Percentiles rank a stretch among this genome's conserved stretches.
Conservation (phyloP, 768 basidiomycete genomes). For the Tremella fuciformis region DNA sequence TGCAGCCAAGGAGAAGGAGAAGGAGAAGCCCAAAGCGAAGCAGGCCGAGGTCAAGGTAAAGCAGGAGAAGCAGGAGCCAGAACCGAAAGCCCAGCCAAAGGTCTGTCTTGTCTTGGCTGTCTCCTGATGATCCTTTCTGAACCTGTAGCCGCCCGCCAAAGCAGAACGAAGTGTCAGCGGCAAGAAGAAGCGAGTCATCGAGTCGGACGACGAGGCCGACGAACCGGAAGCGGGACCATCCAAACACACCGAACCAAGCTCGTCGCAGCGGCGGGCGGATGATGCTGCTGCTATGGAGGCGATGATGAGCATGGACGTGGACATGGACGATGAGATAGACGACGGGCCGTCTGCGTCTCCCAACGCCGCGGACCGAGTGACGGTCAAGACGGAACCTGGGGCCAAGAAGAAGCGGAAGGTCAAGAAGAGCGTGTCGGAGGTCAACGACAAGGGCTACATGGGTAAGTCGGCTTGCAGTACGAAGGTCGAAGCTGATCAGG, state of each 20-base stretch:
- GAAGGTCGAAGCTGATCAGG: neutral
- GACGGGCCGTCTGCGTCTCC: conserved; percentile 2
- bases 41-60: conserved; percentile 8
- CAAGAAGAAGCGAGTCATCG: conserved; percentile 22
- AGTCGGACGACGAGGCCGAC: conserved; percentile 29
- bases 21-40: conserved; percentile 12
- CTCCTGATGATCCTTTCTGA: neutral
- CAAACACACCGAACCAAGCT: conserved; percentile 20
- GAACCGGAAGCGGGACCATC: conserved; percentile 9
- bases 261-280: conserved; percentile 27
- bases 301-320: conserved; percentile 44
- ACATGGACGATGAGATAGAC: conserved; percentile 31
- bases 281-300: conserved; percentile 45
- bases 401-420: conserved; percentile 35
- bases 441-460: conserved; percentile 42
- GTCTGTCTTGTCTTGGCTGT: neutral
- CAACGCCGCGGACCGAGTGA: conserved; percentile 7
- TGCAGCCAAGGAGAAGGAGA: neutral
- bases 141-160: neutral
- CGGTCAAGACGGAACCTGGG: conserved; percentile 13
- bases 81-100: neutral
- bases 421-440: conserved; percentile 33
- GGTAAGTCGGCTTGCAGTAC: conserved; percentile 23
- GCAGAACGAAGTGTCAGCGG: conserved; percentile 2
- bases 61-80: conserved; percentile 18